Evolutionary conservation across 208 protist species (phyloP).

Genomic region (Angomonas deanei): DNA sequence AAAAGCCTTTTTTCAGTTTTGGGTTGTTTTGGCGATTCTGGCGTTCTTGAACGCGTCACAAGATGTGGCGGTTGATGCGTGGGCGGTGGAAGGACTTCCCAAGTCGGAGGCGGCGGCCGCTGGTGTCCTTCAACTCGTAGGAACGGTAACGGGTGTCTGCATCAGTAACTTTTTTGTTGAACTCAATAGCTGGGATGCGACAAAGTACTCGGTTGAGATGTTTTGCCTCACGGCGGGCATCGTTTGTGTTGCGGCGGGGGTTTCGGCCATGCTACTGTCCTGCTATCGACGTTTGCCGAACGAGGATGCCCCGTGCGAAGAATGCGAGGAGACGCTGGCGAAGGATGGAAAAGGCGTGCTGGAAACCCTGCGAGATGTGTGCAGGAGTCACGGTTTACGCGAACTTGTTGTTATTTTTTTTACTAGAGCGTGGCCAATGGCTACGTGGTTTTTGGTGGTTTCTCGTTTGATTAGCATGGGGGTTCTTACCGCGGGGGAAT

Average conservation of each 20-base stretch:
- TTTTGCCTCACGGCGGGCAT: constrained; percentile 2
- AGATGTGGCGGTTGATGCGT: constrained; percentile 46
- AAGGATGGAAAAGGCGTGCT: background rate
- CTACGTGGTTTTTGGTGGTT: constrained; percentile 2
- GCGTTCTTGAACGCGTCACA: constrained; percentile 33
- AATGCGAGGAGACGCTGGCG: background rate
- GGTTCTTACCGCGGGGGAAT: background rate
- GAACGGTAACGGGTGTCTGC: constrained; percentile 9
- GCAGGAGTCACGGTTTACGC: constrained; percentile 6
- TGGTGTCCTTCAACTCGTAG: constrained; percentile 15
- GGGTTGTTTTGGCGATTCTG: constrained; percentile 13
- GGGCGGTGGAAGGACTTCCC: constrained; percentile 22
- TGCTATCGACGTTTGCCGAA: too few species aligned
- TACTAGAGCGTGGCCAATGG: constrained; percentile 17
- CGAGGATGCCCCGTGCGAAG: too few species aligned
- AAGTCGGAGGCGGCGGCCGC: background rate
- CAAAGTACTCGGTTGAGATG: background rate
- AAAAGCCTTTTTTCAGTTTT: constrained; percentile 14
- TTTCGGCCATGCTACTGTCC: constrained; percentile 4
- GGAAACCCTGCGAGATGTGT: background rate
- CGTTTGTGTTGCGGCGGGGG: constrained; percentile 6
- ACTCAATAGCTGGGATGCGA: background rate
- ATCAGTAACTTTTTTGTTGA: constrained; percentile 14
- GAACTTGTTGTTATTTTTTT: constrained; percentile 8
- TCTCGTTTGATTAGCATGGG: constrained; percentile 8